Base-by-base conservation (phyloP, 805 yeast species). In the Candida anglica region DNA sequence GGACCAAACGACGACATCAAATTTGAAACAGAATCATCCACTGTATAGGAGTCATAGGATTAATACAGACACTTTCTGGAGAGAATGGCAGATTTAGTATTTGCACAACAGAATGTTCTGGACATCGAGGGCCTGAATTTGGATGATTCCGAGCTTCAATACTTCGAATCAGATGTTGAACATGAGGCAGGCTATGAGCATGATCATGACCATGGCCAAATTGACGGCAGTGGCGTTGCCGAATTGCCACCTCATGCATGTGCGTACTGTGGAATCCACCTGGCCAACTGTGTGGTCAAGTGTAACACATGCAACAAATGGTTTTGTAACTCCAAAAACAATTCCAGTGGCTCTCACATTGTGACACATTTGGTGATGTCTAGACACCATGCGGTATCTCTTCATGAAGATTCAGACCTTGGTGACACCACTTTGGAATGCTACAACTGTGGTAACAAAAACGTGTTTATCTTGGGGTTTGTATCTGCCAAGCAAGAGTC, bases 371-470 rank as follows among this genome's bases (percentile, higher is more conserved):
- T 88, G 53, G 94, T 87, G 19, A 62, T 85, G 45, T 75, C 95
- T 1, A 77, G 81, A 41, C 97, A 89, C 54, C 79, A 80, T 47
- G 66, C 53, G 19, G 87, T 89, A 2, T 69, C 82, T 2, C 69
- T 87, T 29, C 96, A 88, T 54, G 79, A 79, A 23, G 83, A 82
- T 17, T 80, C 89, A 2, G 88, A 85, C 40, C 65, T 88, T 17
- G 96, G 96, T n/a, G 95, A 84, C 34, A 81, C 89, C 5, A 71
- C 79, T 2, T 62, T 89, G 38, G 97, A 89, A 56, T 89, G 97
- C 62, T 89, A 88, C 60, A 81, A 80, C 50, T 89, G 97, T 64
- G 96, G 96, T 19, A 76, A 74, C 51, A 77, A 69, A 39, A 89
- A 89, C 47, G 83, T 79, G 2, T 89, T 89, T 46, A 68, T 81